Evolutionary conservation across 805 yeast species (phyloP).

Genomic region (Starmerella stigmatis): DNA sequence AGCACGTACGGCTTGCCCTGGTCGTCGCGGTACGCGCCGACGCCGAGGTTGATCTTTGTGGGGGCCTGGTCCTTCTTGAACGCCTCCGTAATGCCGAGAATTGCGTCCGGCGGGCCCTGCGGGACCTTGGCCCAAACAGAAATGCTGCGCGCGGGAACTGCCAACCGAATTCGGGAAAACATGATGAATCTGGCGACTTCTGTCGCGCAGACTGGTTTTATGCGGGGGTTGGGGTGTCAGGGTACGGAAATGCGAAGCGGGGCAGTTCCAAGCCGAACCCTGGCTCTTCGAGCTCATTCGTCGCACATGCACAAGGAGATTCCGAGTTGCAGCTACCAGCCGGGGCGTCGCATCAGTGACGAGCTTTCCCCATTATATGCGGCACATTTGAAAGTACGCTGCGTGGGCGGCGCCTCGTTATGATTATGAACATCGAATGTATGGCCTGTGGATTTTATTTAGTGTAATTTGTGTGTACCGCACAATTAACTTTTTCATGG

Average conservation of each 20-base stretch:
- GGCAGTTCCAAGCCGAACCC: neutral
- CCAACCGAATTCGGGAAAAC: neutral
- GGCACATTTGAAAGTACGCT: neutral
- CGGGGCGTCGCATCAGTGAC: neutral
- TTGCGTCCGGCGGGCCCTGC: constrained; percentile 76
- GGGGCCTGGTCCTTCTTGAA: constrained; percentile 51
- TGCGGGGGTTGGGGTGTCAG: constrained; percentile 5
- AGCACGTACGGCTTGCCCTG: constrained; percentile 80
- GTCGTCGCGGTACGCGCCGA: constrained; percentile 90
- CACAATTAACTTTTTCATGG: too few species aligned
- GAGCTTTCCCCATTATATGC: neutral
- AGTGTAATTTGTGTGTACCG: too few species aligned
- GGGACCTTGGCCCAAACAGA: constrained; percentile 36
- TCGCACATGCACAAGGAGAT: neutral
- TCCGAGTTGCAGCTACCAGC: neutral
- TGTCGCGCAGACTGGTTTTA: neutral
- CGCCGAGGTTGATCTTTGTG: constrained; percentile 51
- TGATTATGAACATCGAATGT: too few species aligned
- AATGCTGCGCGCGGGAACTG: constrained; percentile 12
- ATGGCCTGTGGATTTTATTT: too few species aligned
- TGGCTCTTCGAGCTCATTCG: neutral
- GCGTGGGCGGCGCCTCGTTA: too few species aligned
- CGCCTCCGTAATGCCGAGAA: constrained; percentile 61
- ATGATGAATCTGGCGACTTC: too few species aligned
- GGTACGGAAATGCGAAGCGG: constrained; percentile 4